Percentiles rank a stretch among this genome's conserved stretches.
Conservation (phyloP, 2,329 filamentous ascomycete species). For the Fusarium sp. region DNA sequence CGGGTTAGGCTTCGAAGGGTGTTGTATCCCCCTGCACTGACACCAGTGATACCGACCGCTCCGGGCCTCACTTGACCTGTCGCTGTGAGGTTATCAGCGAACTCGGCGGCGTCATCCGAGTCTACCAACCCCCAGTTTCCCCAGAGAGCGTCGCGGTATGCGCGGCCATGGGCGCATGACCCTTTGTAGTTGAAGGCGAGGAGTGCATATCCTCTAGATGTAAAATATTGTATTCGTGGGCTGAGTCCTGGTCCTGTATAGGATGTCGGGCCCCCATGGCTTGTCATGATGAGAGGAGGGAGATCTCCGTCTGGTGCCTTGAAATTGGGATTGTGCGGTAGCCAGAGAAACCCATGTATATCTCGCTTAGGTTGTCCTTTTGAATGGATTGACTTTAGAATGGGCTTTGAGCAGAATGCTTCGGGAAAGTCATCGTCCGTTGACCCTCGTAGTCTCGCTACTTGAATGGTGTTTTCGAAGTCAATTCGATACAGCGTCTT, state of each 20-base stretch:
- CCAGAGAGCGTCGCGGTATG: slow-evolving; percentile 60
- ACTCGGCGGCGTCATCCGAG: slow-evolving; percentile 59
- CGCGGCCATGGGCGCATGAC: slow-evolving; percentile 59
- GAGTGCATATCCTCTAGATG: slow-evolving; percentile 62
- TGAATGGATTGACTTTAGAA: slow-evolving; percentile 46
- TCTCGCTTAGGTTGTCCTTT: slow-evolving; percentile 43
- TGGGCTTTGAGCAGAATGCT: slow-evolving; percentile 50
- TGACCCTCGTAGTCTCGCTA: slow-evolving; percentile 48
- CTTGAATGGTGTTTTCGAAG: slow-evolving; percentile 37
- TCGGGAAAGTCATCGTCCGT: slow-evolving; percentile 46
- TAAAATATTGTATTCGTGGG: slow-evolving; percentile 61
- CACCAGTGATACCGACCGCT: slow-evolving; percentile 59
- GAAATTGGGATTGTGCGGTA: slow-evolving; percentile 58
- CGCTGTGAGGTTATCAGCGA: slow-evolving; percentile 53
- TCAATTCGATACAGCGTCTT: slow-evolving; percentile 50
- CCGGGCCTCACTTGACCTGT: slow-evolving; percentile 49
- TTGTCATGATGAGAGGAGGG: slow-evolving; percentile 60
- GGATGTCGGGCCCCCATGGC: slow-evolving; percentile 62
- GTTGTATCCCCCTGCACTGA: slow-evolving; percentile 63
- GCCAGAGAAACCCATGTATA: slow-evolving; percentile 59
- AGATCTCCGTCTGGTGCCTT: slow-evolving; percentile 48
- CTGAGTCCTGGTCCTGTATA: slow-evolving; percentile 55
- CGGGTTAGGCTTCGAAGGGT: slow-evolving; percentile 59
- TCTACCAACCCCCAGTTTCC: slow-evolving; percentile 62
- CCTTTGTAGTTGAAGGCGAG: slow-evolving; percentile 62